These are phyloP conservation scores for Bruguiera parviflora DNA, from an alignment of 345 rosid genomes.

Conservation along the genomic window DNA sequence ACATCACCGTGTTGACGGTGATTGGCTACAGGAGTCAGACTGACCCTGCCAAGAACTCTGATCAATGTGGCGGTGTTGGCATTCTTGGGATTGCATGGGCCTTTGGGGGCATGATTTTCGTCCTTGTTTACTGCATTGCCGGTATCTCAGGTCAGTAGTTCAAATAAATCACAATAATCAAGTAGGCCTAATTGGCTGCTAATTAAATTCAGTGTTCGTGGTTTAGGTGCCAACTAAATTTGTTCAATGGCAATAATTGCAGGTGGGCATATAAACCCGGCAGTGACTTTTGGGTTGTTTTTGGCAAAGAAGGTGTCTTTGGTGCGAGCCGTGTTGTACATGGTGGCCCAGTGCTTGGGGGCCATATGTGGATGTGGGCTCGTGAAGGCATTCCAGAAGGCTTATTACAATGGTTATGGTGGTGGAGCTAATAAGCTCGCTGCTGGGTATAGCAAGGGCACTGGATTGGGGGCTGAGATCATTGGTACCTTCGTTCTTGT, in stretches of 20 bases:
- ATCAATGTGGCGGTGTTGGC: constrained; percentile 36
- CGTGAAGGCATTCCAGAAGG: constrained; percentile 40
- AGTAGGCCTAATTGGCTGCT: too few species aligned
- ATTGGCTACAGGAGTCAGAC: constrained; percentile 41
- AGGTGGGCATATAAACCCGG: constrained; percentile 51
- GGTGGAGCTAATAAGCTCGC: constrained; percentile 42
- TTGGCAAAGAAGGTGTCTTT: constrained; percentile 45
- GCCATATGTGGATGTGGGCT: constrained; percentile 48
- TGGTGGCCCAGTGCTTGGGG: constrained; percentile 48
- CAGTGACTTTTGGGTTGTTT: constrained; percentile 41
- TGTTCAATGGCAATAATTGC: neutral
- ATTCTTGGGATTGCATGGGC: constrained; percentile 48
- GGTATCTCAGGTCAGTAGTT: constrained; percentile 36
- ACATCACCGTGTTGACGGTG: constrained; percentile 41
- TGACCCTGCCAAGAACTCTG: constrained; percentile 17
- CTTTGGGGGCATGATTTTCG: constrained; percentile 48
- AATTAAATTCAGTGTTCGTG: neutral
- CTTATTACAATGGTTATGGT: constrained; percentile 30
- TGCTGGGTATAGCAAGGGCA: constrained; percentile 38
- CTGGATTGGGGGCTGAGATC: constrained; percentile 46
- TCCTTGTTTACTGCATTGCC: constrained; percentile 49
- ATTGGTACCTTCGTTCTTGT: constrained; percentile 48
- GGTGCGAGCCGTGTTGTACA: constrained; percentile 38
- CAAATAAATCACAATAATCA: too few species aligned
- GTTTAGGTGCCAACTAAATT: neutral